Percentiles rank a stretch among this genome's conserved stretches.
These are phyloP conservation scores for Selaginella tamariscina DNA, from an alignment of 75 land plant species.

Conservation along the genomic window DNA sequence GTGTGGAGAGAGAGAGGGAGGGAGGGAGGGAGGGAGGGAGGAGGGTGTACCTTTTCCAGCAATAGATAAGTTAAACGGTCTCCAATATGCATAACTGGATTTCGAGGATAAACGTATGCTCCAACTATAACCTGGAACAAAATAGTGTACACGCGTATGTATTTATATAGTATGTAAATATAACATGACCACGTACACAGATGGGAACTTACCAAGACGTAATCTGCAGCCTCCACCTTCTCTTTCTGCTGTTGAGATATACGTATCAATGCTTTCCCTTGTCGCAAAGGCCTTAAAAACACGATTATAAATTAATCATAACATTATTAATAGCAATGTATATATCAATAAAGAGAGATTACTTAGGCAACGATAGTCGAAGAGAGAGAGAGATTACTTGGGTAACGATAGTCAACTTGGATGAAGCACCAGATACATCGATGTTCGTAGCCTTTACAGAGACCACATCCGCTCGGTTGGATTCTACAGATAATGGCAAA, in stretches of 20 bases:
- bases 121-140: constrained; percentile 70
- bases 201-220: constrained; percentile 44
- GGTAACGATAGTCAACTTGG: constrained; percentile 25
- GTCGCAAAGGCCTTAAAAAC: constrained; percentile 39
- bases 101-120: constrained; percentile 50
- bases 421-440: constrained; percentile 17
- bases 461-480: constrained; percentile 59
- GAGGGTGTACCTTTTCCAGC: constrained; percentile 40
- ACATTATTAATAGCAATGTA: no score
- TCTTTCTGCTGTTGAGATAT: constrained; percentile 30
- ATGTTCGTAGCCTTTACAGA: constrained; percentile 25
- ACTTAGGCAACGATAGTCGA: constrained; percentile 43
- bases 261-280: constrained; percentile 72
- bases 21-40: neutral
- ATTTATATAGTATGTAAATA: no score
- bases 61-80: constrained; percentile 43
- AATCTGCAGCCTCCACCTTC: constrained; percentile 39
- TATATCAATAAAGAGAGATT: neutral
- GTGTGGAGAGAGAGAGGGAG: neutral
- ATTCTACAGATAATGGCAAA: constrained; percentile 39
- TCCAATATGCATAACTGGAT: constrained; percentile 53
- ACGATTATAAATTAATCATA: neutral
- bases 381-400: constrained; percentile 32
- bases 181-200: neutral
- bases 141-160: no score